Conservation (phyloP, 2,329 filamentous ascomycete species). For the Scopulariopsis brevicaulis region DNA sequence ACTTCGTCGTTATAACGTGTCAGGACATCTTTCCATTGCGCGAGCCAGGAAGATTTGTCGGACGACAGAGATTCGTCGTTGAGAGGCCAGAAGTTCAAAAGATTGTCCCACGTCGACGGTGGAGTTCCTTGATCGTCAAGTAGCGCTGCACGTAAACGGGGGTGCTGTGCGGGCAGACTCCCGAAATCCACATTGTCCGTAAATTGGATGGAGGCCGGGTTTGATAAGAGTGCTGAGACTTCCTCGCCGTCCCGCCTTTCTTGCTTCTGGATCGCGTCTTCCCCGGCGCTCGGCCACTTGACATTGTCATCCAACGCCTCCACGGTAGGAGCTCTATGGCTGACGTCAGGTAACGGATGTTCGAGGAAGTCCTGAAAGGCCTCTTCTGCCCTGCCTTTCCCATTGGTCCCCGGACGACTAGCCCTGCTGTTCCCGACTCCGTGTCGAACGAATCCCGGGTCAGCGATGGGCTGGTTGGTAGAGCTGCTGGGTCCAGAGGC, state of each 20-base stretch:
- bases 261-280: slow-evolving; percentile 19
- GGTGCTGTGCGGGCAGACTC: neutral
- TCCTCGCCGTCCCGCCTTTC: slow-evolving; percentile 24
- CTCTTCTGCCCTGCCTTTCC: neutral
- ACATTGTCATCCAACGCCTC: slow-evolving; percentile 7
- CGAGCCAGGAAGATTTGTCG: slow-evolving; percentile 33
- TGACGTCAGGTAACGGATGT: neutral
- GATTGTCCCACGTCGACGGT: slow-evolving; percentile 24
- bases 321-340: slow-evolving; percentile 5
- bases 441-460: neutral
- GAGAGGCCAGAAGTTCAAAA: slow-evolving; percentile 39
- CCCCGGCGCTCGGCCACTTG: slow-evolving; percentile 6
- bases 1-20: slow-evolving; percentile 52
- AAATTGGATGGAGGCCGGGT: slow-evolving; percentile 23
- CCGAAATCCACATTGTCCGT: slow-evolving; percentile 1
- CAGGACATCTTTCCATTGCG: slow-evolving; percentile 45
- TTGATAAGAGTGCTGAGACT: slow-evolving; percentile 24
- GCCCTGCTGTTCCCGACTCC: neutral
- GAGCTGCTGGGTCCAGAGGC: neutral
- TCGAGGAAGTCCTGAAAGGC: neutral
- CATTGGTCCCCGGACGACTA: neutral
- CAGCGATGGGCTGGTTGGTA: neutral
- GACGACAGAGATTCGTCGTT: slow-evolving; percentile 28
- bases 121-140: neutral
- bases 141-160: slow-evolving; percentile 4